These are phyloP conservation scores for Erythrophleum fordii DNA, from an alignment of 306 rosid genomes.

Conservation along the genomic window DNA sequence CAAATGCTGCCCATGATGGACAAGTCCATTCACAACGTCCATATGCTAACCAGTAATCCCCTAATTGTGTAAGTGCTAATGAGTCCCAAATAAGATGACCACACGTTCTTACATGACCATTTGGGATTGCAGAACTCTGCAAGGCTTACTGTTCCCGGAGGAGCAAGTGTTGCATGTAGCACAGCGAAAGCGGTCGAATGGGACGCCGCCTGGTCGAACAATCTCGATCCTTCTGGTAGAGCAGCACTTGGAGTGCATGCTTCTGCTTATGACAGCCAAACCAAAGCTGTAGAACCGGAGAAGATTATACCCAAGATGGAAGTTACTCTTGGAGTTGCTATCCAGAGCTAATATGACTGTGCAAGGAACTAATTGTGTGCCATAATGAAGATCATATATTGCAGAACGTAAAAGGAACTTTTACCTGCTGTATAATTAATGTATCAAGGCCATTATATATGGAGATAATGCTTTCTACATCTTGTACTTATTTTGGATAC, in stretches of 20 bases:
- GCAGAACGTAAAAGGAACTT: constrained; percentile 16
- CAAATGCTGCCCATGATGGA: not conserved
- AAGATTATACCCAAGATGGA: constrained; percentile 63
- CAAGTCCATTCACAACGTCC: no score
- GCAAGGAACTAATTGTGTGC: constrained; percentile 28
- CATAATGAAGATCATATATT: constrained; percentile 36
- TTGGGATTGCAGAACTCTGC: constrained; percentile 77
- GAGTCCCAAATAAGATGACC: no score
- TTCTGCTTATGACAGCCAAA: constrained; percentile 64
- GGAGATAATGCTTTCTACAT: constrained; percentile 31
- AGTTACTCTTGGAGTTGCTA: constrained; percentile 62
- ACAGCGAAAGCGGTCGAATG: constrained; percentile 92
- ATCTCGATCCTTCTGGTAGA: constrained; percentile 95
- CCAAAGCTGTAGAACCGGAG: constrained; percentile 43
- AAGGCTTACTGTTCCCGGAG: constrained; percentile 86
- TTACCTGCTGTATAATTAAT: constrained; percentile 30
- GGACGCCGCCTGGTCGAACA: constrained; percentile 88
- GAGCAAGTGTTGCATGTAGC: constrained; percentile 94
- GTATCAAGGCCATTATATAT: constrained; percentile 32
- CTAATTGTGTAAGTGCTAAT: no score
- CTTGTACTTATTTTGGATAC: constrained; percentile 27
- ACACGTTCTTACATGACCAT: not conserved
- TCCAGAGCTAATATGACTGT: constrained; percentile 51
- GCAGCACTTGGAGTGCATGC: constrained; percentile 88
- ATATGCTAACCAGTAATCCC: no score